phyloP scores from a whole-genome alignment of 352 stramenopile genomes.

The Phytophthora crassamura region DNA sequence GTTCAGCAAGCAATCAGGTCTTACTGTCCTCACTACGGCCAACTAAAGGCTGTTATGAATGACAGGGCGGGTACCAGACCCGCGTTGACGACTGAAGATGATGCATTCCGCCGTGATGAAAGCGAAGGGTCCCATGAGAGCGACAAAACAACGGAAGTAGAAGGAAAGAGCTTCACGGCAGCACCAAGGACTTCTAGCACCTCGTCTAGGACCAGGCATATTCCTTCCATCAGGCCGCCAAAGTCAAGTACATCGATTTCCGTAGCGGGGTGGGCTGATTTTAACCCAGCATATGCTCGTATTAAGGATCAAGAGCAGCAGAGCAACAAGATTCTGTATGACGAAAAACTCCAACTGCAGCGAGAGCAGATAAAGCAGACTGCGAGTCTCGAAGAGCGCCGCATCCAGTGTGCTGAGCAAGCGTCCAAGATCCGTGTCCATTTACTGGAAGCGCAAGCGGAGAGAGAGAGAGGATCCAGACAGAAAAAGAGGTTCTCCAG shows the following conservation, averaged over 20 bases:
- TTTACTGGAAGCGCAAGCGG: constrained; percentile 6
- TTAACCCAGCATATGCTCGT: constrained; percentile 1
- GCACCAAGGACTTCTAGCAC: too few relatives aligned
- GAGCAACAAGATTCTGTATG: constrained; percentile 5
- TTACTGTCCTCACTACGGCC: constrained; percentile 23
- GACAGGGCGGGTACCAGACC: constrained; percentile 16
- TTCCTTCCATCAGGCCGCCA: neutral
- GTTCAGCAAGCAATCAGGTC: constrained; percentile 13
- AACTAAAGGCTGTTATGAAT: constrained; percentile 16
- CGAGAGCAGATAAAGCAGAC: constrained; percentile 5
- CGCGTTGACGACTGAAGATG: constrained; percentile 20
- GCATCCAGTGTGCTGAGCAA: constrained; percentile 8
- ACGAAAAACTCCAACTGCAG: constrained; percentile 9
- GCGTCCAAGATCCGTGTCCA: constrained; percentile 11
- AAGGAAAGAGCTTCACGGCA: neutral
- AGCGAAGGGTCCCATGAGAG: neutral
- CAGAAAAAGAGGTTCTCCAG: constrained; percentile 12
- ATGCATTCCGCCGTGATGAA: neutral
- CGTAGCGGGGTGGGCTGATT: constrained; percentile 18
- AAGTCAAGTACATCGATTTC: constrained; percentile 1
- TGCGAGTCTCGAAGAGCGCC: constrained; percentile 8
- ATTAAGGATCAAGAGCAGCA: constrained; percentile 9
- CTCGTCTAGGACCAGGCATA: too few relatives aligned
- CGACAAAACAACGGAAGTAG: neutral
- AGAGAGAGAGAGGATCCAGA: constrained; percentile 1